A percentile compares a stretch with the other conserved stretches of the same genome.
Evolutionary conservation across 2,329 filamentous ascomycete genomes (phyloP).

Genomic region (Hypoxylon sp.): DNA sequence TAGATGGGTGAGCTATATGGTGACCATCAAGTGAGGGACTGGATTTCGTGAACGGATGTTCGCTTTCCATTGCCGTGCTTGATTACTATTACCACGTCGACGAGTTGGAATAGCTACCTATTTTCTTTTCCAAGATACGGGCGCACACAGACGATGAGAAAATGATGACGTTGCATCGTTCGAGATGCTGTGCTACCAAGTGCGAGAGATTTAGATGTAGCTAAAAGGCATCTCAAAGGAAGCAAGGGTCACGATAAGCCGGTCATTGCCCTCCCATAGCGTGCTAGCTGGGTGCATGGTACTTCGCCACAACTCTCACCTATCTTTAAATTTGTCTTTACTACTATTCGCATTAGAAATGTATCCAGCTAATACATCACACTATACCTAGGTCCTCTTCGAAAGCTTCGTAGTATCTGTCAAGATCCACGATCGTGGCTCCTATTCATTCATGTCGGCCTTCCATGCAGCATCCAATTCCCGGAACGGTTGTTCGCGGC

Average conservation of each 20-base stretch:
- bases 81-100: not conserved
- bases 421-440: not conserved
- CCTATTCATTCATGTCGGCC: not conserved
- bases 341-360: not conserved
- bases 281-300: not conserved
- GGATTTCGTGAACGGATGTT: conserved; percentile 2
- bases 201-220: not conserved
- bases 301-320: not conserved
- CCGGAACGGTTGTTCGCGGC: not conserved
- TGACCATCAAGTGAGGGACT: not conserved
- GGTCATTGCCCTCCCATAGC: not conserved
- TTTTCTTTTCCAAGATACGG: not conserved
- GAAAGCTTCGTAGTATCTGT: not conserved
- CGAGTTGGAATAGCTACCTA: not conserved
- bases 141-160: conserved; percentile 1
- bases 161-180: conserved; percentile 19
- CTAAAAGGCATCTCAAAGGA: not conserved
- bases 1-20: not conserved
- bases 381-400: not conserved
- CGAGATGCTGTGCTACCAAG: conserved; percentile 15
- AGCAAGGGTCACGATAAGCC: not conserved
- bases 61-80: not conserved
- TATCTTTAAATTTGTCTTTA: not conserved
- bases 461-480: not conserved
- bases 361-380: not conserved